Evolutionary conservation across 176 grass and related monocot genomes (phyloP).

Genomic region (Aegilops sharonensis): DNA sequence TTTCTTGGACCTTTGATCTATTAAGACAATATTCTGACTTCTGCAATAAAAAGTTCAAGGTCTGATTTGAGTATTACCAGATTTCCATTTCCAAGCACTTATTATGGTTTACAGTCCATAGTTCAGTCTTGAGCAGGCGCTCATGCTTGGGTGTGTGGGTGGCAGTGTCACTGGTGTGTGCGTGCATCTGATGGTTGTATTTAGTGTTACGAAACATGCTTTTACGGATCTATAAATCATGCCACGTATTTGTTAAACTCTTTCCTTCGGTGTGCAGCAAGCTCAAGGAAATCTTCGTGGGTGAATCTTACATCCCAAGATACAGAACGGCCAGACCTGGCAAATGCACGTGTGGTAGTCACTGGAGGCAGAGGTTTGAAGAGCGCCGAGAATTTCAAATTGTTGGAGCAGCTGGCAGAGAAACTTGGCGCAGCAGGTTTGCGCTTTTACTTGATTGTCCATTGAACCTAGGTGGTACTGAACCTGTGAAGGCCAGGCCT

Average conservation of each 20-base stretch:
- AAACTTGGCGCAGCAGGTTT: constrained; percentile 95
- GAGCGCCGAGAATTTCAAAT: constrained; percentile 91
- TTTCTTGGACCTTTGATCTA: background rate
- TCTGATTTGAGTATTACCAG: background rate
- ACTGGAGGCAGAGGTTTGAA: constrained; percentile 92
- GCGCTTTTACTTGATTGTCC: background rate
- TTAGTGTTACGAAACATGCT: background rate
- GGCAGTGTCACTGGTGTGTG: background rate
- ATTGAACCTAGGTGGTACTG: background rate
- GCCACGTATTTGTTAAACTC: background rate
- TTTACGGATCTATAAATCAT: background rate
- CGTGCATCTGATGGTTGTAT: background rate
- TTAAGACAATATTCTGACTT: background rate
- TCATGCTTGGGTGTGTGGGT: background rate
- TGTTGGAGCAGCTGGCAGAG: constrained; percentile 93
- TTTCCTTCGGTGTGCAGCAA: constrained; percentile 31
- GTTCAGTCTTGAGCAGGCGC: background rate
- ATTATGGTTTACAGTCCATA: background rate
- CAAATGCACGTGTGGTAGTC: constrained; percentile 76
- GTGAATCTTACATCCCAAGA: constrained; percentile 72
- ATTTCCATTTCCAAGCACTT: background rate
- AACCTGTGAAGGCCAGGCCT: background rate
- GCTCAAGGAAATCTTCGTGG: constrained; percentile 69
- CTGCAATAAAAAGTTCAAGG: background rate
- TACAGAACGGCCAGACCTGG: constrained; percentile 84